phyloP scores from a whole-genome alignment of 2,329 filamentous ascomycete species.

The Coniosporium tulheliwenetii region DNA sequence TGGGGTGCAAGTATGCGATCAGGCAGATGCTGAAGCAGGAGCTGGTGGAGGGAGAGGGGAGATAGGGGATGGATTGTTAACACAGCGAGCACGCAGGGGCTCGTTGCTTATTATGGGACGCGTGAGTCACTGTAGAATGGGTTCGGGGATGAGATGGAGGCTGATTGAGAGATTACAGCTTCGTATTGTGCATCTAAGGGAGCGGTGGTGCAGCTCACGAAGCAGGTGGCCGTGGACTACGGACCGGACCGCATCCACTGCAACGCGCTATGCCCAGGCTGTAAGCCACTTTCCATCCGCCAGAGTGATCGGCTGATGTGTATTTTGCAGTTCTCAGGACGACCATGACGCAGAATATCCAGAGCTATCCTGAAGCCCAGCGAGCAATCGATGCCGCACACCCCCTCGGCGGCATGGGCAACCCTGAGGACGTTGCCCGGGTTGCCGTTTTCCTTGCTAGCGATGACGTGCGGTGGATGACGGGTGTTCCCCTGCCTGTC shows the following conservation, averaged over 20 bases:
- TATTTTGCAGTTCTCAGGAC: conserved; percentile 12
- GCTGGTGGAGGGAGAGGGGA: conserved; percentile 6
- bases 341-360: conserved; percentile 22
- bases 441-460: conserved; percentile 30
- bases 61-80: conserved; percentile 24
- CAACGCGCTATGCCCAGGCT: conserved; percentile 28
- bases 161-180: conserved; percentile 7
- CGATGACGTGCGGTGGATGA: conserved; percentile 30
- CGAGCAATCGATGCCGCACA: conserved; percentile 12
- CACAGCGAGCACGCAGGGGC: conserved; percentile 17
- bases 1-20: conserved; percentile 22
- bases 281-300: conserved; percentile 9
- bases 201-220: conserved; percentile 30
- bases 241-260: conserved; percentile 23
- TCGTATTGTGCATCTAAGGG: conserved; percentile 32
- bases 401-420: conserved; percentile 16
- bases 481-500: conserved; percentile 26
- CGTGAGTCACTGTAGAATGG: conserved; percentile 7
- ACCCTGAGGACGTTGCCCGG: conserved; percentile 16
- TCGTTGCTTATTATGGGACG: conserved; percentile 14
- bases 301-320: conserved; percentile 1
- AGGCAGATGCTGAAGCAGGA: conserved; percentile 21
- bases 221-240: conserved; percentile 28
- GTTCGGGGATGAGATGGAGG: not conserved
- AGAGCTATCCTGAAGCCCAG: conserved; percentile 13